phyloP scores from a whole-genome alignment of 768 basidiomycete genomes.

The Calvatia gigantea region DNA sequence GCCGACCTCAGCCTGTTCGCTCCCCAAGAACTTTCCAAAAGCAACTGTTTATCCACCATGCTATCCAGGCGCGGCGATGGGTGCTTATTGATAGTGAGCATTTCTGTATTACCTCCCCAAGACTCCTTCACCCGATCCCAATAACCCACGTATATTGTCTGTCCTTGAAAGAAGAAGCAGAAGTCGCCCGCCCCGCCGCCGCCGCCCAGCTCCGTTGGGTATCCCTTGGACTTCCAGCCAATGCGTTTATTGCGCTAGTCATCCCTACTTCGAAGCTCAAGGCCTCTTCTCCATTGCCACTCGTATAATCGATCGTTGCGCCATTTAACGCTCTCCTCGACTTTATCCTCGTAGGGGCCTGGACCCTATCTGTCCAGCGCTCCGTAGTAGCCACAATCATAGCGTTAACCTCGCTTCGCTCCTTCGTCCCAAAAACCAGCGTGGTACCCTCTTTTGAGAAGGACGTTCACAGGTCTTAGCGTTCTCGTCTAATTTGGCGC shows the following conservation, averaged over 20 bases:
- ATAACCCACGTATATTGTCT: conserved; percentile 60
- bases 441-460: conserved; percentile 47
- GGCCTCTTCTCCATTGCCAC: conserved; percentile 88
- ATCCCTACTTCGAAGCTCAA: conserved; percentile 60
- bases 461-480: conserved; percentile 65
- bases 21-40: background rate
- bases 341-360: conserved; percentile 90
- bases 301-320: conserved; percentile 74
- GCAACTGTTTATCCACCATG: background rate
- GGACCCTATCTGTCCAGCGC: conserved; percentile 71
- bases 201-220: conserved; percentile 74
- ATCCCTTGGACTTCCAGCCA: conserved; percentile 73
- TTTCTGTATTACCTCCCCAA: conserved; percentile 9
- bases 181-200: conserved; percentile 78
- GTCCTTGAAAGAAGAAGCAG: conserved; percentile 73
- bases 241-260: conserved; percentile 48
- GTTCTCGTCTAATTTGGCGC: conserved; percentile 73
- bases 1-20: conserved; percentile 74
- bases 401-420: conserved; percentile 76
- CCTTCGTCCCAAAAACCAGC: background rate
- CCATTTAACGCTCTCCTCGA: conserved; percentile 84
- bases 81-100: conserved; percentile 55
- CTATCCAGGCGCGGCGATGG: conserved; percentile 56
- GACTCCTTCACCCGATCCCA: conserved; percentile 29
- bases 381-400: conserved; percentile 87